These are phyloP conservation scores for Tetrahymena malaccensis DNA, from an alignment of 73 alveolate species.

Conservation along the genomic window DNA sequence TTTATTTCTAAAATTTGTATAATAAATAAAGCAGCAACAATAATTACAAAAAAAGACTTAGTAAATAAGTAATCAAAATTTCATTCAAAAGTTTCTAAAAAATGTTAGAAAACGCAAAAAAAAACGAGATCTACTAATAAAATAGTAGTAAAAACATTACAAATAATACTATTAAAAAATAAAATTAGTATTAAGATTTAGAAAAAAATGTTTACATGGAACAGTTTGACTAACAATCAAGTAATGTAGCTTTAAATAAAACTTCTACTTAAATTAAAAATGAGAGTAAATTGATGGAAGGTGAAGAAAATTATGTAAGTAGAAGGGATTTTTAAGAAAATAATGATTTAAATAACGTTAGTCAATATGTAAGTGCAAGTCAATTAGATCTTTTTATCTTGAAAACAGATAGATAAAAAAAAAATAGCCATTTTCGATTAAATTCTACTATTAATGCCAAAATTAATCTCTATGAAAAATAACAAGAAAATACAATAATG, in stretches of 20 bases:
- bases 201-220: neutral
- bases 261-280: neutral
- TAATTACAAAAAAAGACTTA: too few species aligned
- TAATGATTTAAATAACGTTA: neutral
- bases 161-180: too few species aligned
- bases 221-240: too few species aligned
- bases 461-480: neutral
- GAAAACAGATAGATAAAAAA: neutral
- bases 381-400: neutral
- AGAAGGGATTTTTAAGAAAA: neutral
- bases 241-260: neutral
- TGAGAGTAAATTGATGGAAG: neutral
- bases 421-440: neutral
- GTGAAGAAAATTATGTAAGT: neutral
- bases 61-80: too few species aligned
- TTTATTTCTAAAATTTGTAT: too few species aligned
- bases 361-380: neutral
- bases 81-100: too few species aligned
- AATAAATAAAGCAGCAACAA: too few species aligned
- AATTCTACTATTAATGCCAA: neutral
- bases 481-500: neutral
- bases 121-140: too few species aligned
- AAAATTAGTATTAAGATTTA: neutral
- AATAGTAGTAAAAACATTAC: too few species aligned
- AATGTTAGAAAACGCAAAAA: neutral